These are phyloP conservation scores for Colletotrichum scovillei DNA, from an alignment of 2,329 filamentous ascomycete genomes.

Conservation along the genomic window DNA sequence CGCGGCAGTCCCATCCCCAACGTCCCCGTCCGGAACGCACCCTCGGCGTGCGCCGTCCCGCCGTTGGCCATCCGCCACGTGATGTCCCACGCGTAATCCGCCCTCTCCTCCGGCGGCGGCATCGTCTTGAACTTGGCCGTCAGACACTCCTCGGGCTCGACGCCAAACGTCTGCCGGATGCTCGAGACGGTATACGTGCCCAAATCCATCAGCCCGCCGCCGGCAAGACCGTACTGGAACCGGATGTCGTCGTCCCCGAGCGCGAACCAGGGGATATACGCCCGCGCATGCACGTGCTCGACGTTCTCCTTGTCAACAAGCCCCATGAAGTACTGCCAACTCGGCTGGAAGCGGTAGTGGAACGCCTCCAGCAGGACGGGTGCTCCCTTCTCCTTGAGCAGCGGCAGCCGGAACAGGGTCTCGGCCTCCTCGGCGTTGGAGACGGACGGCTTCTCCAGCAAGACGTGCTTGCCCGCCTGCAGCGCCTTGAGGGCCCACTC, in stretches of 20 bases:
- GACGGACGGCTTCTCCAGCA: slow-evolving; percentile 65
- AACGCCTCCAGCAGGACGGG: slow-evolving; percentile 65
- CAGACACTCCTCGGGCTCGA: slow-evolving; percentile 52
- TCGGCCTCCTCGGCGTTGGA: slow-evolving; percentile 58
- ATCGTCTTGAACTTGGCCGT: slow-evolving; percentile 43
- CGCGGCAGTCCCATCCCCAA: slow-evolving; percentile 31
- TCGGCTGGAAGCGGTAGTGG: slow-evolving; percentile 63
- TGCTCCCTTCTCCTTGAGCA: slow-evolving; percentile 45
- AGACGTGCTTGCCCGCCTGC: slow-evolving; percentile 63
- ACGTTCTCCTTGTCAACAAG: slow-evolving; percentile 52
- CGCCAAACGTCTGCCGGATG: slow-evolving; percentile 52
- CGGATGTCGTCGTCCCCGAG: slow-evolving; percentile 54
- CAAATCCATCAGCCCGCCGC: slow-evolving; percentile 54
- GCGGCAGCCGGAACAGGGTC: slow-evolving; percentile 53
- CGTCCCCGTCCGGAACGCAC: slow-evolving; percentile 39
- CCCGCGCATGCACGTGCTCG: slow-evolving; percentile 44
- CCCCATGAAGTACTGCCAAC: slow-evolving; percentile 54
- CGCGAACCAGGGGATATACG: slow-evolving; percentile 44
- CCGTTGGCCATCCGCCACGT: slow-evolving; percentile 54
- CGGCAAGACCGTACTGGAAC: slow-evolving; percentile 54
- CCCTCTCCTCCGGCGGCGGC: slow-evolving; percentile 44
- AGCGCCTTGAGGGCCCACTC: slow-evolving; percentile 61
- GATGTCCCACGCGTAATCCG: slow-evolving; percentile 48
- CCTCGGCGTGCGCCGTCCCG: slow-evolving; percentile 45
- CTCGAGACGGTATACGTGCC: slow-evolving; percentile 53